Percentiles rank a stretch among this genome's conserved stretches.
phyloP scores from a whole-genome alignment of 345 rosid genomes.

The Moricandia arvensis region DNA sequence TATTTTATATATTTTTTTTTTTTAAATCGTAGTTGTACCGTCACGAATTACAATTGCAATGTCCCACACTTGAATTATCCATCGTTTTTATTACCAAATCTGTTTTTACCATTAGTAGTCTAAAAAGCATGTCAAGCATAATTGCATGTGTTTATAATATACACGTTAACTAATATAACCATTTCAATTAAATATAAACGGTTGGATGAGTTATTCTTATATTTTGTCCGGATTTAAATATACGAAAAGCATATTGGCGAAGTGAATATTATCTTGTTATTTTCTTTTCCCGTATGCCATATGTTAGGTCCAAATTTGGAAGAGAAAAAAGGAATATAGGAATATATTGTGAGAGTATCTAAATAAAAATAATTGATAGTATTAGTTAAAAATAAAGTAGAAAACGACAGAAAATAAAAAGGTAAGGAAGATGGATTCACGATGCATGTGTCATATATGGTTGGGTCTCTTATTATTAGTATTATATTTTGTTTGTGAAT shows the following conservation, averaged over 20 bases:
- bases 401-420: constrained; percentile 6
- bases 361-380: neutral
- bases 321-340: constrained; percentile 1
- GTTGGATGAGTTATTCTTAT: neutral
- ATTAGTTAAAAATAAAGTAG: neutral
- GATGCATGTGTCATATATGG: constrained; percentile 38
- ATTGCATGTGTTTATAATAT: neutral
- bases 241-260: neutral
- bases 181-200: neutral
- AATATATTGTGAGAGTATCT: constrained; percentile 8
- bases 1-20: too few relatives aligned
- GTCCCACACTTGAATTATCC: too few relatives aligned
- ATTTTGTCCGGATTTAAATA: neutral
- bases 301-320: constrained; percentile 26
- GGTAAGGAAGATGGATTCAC: constrained; percentile 1
- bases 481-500: constrained; percentile 6
- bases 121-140: neutral
- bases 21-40: too few relatives aligned
- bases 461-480: neutral
- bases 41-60: too few relatives aligned
- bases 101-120: too few relatives aligned
- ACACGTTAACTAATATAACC: neutral
- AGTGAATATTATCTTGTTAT: neutral
- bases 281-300: neutral
- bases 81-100: too few relatives aligned